Conservation (phyloP, 2,329 filamentous ascomycete species). For the Diaporthe ilicicola region DNA sequence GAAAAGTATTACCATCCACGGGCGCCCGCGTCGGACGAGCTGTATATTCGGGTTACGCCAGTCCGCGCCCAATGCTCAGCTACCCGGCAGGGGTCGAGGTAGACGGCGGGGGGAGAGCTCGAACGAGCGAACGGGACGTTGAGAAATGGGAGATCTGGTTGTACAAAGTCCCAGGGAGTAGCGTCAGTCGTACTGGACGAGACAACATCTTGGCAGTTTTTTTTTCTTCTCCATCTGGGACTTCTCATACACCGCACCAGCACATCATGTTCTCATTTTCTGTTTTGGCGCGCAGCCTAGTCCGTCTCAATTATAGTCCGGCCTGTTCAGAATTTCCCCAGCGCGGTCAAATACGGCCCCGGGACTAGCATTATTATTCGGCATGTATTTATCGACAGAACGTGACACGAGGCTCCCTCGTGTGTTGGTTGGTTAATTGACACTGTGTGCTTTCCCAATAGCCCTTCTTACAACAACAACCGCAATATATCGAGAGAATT, state of each 20-base stretch:
- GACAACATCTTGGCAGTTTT: not conserved
- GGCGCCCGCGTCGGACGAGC: slow-evolving; percentile 1
- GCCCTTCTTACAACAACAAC: not conserved
- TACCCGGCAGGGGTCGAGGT: too few relatives aligned
- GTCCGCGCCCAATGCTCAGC: not conserved
- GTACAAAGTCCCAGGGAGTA: not conserved
- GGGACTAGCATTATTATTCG: not conserved
- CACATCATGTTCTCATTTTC: not conserved
- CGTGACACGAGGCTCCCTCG: not conserved
- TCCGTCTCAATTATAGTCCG: too few relatives aligned
- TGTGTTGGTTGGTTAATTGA: slow-evolving; percentile 10
- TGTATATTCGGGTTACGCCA: slow-evolving; percentile 7
- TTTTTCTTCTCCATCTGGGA: too few relatives aligned
- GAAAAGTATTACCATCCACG: not conserved
- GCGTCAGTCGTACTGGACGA: slow-evolving; percentile 10
- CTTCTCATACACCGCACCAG: not conserved
- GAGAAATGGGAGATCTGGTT: not conserved
- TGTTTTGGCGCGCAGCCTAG: not conserved
- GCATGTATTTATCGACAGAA: not conserved
- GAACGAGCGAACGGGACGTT: too few relatives aligned
- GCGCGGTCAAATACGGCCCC: too few relatives aligned
- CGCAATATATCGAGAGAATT: slow-evolving; percentile 3
- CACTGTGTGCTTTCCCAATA: not conserved
- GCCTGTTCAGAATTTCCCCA: not conserved
- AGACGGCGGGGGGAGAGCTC: too few relatives aligned